Conservation (phyloP, 495 filamentous ascomycete species). For the Penicillium steckii region DNA sequence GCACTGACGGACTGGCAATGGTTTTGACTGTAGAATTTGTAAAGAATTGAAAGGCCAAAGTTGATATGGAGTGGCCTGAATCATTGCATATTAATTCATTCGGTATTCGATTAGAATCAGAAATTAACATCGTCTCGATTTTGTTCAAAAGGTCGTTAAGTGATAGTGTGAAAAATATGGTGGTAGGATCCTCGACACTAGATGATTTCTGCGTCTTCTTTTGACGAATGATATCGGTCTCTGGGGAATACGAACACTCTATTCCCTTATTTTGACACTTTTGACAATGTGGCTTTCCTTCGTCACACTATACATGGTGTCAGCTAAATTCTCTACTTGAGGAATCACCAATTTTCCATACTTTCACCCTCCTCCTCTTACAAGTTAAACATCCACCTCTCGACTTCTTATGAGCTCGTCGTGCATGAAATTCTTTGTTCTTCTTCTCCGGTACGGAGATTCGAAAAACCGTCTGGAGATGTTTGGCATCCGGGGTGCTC, state of each 20-base stretch:
- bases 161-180: slow-evolving; percentile 17
- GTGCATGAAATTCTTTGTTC: slow-evolving; percentile 6
- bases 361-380: slow-evolving; percentile 34
- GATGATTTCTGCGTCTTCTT: not conserved
- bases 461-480: slow-evolving; percentile 26
- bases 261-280: slow-evolving; percentile 23
- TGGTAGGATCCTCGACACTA: not conserved
- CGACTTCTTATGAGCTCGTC: slow-evolving; percentile 33
- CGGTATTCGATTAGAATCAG: not conserved
- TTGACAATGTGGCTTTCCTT: slow-evolving; percentile 28
- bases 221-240: not conserved
- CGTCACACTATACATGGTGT: slow-evolving; percentile 28
- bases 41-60: slow-evolving; percentile 34
- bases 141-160: slow-evolving; percentile 14
- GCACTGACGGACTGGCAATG: slow-evolving; percentile 27
- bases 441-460: slow-evolving; percentile 2
- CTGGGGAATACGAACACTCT: slow-evolving; percentile 21
- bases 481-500: not conserved
- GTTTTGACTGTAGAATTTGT: slow-evolving; percentile 28
- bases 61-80: slow-evolving; percentile 9
- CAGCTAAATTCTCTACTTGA: not conserved
- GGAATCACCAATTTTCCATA: not conserved
- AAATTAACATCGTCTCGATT: slow-evolving; percentile 10
- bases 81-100: not conserved
- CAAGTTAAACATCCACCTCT: slow-evolving; percentile 29